phyloP scores from a whole-genome alignment of 345 rosid genomes.

The Camelina neglecta region DNA sequence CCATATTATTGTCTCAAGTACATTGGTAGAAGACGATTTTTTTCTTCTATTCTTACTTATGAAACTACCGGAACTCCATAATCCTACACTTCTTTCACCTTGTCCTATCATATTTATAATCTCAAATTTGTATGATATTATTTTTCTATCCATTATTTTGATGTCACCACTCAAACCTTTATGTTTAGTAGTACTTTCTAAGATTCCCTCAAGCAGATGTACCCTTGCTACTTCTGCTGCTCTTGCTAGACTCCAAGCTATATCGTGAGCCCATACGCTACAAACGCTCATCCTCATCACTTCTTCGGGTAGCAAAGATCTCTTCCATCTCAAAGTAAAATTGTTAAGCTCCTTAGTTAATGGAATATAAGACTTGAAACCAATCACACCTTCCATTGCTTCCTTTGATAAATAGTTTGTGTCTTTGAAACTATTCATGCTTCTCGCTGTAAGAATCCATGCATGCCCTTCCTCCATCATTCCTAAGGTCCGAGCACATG shows the following conservation, averaged over 20 bases:
- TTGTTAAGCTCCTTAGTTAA: slow-evolving; percentile 36
- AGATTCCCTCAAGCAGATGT: slow-evolving; percentile 26
- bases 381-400: slow-evolving; percentile 47
- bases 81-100: slow-evolving; percentile 39
- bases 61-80: slow-evolving; percentile 33
- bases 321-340: slow-evolving; percentile 41
- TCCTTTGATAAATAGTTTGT: slow-evolving; percentile 13
- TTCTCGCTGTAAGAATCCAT: slow-evolving; percentile 42
- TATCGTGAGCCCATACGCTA: slow-evolving; percentile 45
- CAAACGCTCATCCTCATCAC: slow-evolving; percentile 24
- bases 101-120: slow-evolving; percentile 42
- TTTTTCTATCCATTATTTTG: slow-evolving; percentile 24
- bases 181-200: slow-evolving; percentile 1
- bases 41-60: slow-evolving; percentile 4
- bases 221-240: slow-evolving; percentile 28
- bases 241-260: slow-evolving; percentile 32
- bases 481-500: slow-evolving; percentile 31
- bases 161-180: slow-evolving; percentile 43
- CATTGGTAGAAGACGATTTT: background rate
- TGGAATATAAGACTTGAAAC: slow-evolving; percentile 40
- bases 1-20: slow-evolving; percentile 43
- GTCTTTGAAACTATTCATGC: slow-evolving; percentile 23
- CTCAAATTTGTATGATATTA: slow-evolving; percentile 31
- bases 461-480: slow-evolving; percentile 44
- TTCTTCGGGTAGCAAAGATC: slow-evolving; percentile 1